A percentile compares a stretch with the other conserved stretches of the same genome.
phyloP scores from a whole-genome alignment of 176 grass and related monocot genomes.

The Alloteropsis semialata region DNA sequence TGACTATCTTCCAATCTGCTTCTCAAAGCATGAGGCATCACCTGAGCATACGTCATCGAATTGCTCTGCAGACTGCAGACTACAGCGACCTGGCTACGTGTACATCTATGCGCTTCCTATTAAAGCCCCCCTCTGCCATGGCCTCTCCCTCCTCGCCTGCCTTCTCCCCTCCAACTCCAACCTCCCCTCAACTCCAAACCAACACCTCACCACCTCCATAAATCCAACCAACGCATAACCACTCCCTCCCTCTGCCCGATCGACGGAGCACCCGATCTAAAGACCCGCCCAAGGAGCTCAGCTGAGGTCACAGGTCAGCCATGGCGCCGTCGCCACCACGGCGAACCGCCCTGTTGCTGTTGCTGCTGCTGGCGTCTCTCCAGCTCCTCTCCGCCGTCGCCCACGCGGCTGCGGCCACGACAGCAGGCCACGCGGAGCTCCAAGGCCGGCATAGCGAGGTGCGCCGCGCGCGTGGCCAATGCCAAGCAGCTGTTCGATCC shows the following conservation, averaged over 20 bases:
- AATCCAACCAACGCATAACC: slow-evolving; percentile 29
- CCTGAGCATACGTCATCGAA: background rate
- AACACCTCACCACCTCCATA: background rate
- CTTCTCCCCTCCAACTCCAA: background rate
- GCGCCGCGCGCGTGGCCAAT: too few species aligned
- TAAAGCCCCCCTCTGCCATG: background rate
- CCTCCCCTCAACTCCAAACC: slow-evolving; percentile 23
- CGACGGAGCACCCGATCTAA: too few species aligned
- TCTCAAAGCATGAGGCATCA: background rate
- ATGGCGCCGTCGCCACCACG: background rate
- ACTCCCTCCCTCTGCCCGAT: background rate
- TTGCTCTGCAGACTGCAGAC: background rate
- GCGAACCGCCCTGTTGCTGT: background rate
- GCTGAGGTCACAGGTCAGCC: background rate
- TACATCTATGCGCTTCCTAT: background rate
- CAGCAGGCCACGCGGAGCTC: background rate
- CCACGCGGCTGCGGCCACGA: background rate
- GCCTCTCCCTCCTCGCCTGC: background rate
- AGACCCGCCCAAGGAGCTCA: background rate
- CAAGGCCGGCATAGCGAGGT: background rate
- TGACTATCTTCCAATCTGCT: background rate
- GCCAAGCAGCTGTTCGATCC: background rate
- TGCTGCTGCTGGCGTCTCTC: background rate
- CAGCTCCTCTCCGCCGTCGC: background rate
- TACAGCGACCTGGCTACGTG: background rate